Evolutionary conservation across 306 rosid species (phyloP), one percentile per base, ranked within the genome.

Genomic region (Nissolia schottii): DNA sequence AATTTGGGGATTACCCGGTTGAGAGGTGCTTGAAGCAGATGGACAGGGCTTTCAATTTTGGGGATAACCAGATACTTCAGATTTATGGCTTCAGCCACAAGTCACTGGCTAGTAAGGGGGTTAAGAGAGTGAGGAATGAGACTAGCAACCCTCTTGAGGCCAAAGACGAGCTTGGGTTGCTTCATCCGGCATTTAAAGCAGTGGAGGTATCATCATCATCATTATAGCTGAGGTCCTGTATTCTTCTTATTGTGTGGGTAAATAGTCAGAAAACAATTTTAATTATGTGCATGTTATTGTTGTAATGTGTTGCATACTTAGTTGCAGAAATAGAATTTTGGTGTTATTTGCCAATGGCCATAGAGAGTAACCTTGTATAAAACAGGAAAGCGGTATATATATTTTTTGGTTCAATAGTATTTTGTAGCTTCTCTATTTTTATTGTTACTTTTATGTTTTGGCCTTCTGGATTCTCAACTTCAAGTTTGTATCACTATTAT

Each of bases 41-140:
- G 98, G 98, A 92, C 13, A 72, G 98, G 37, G 98, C 98, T 13
- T 92, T 55, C 49, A 90, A 92, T 59, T 90, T 92, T 59, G 98
- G 95, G 5, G 98, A 92, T 63, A 92, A 92, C 60, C 96, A 92
- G 82, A 82, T 92, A 71, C 71, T 92, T 49, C 96, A 90, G 78
- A 90, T 92, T 25, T 92, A 92, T 74, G 96, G 98, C 1, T 92
- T 92, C 46, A 77, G 85, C 0, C 98, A 92, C 34, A 88, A 83
- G 69, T 77, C 95, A 1, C 73, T 92, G 71, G 86, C 22, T 4
- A 92, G 92, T 64, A 76, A 81, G 77, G 77, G 66, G 43, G 98
- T 92, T 28, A 88, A 82, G 89, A 86, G 95, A 76, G 81, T 90
- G 25, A 68, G 92, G 46, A 85, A 90, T 43, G 96, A 92, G 35